Evolutionary conservation across 164 flowering plant genomes (phyloP).

Genomic region (Pachysandra terminalis): DNA sequence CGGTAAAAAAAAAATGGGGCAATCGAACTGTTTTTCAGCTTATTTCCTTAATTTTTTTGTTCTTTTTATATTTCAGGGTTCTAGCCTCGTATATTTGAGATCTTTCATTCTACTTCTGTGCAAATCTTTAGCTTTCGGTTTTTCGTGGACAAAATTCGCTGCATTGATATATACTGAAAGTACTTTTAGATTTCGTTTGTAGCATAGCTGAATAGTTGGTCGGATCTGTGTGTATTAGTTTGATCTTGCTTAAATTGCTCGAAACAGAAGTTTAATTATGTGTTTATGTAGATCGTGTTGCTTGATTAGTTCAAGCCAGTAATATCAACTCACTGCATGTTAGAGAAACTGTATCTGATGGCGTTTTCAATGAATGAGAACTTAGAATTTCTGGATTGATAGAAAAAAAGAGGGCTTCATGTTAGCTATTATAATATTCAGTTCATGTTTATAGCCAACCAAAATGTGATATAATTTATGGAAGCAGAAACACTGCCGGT

Average conservation of each 20-base stretch:
- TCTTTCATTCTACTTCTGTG: neutral
- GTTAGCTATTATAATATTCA: neutral
- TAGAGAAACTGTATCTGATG: neutral
- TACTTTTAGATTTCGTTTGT: neutral
- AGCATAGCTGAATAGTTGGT: neutral
- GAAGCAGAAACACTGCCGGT: neutral
- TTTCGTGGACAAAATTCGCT: neutral
- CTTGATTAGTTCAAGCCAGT: neutral
- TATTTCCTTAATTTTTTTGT: neutral
- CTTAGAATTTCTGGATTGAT: neutral
- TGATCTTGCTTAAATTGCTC: neutral
- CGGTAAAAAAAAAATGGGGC: conserved; percentile 51
- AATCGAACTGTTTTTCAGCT: neutral
- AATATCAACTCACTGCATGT: neutral
- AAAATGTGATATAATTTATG: too few species aligned
- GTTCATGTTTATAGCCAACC: too few species aligned
- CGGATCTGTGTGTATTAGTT: neutral
- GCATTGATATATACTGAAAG: neutral
- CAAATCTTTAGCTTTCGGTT: neutral
- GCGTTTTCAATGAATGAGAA: neutral
- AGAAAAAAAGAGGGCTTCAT: neutral
- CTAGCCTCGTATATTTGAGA: neutral
- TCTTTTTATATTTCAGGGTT: neutral
- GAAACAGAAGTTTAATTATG: neutral
- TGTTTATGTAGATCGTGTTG: neutral